Evolutionary conservation across 495 filamentous ascomycete genomes (phyloP).

Genomic region (Neurospora tetrasperma): DNA sequence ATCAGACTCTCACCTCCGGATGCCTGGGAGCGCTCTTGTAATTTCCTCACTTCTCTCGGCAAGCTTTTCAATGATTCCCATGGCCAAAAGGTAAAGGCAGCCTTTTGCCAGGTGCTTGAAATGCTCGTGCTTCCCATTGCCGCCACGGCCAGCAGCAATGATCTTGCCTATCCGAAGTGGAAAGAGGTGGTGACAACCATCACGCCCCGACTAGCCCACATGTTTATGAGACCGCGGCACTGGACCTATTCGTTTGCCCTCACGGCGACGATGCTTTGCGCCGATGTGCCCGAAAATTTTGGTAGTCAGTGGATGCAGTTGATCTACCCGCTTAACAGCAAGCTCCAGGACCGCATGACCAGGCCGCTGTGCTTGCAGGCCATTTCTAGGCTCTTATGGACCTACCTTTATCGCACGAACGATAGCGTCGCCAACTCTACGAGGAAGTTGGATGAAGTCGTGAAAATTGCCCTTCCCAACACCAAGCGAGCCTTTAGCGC

Average conservation of each 20-base stretch:
- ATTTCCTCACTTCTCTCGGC: conserved; percentile 71
- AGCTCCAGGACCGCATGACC: conserved; percentile 71
- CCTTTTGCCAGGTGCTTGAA: conserved; percentile 85
- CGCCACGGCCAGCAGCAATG: conserved; percentile 56
- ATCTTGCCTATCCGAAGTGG: conserved; percentile 74
- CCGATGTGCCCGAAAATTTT: conserved; percentile 75
- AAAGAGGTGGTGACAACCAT: conserved; percentile 69
- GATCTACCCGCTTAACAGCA: conserved; percentile 60
- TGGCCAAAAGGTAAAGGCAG: conserved; percentile 79
- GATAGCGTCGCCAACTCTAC: conserved; percentile 57
- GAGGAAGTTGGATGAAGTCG: conserved; percentile 78
- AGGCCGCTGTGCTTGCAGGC: conserved; percentile 77
- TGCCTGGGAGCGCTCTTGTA: conserved; percentile 76
- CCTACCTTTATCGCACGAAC: conserved; percentile 75
- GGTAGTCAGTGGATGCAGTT: conserved; percentile 75
- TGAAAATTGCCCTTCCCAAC: conserved; percentile 67
- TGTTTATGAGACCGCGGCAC: conserved; percentile 83
- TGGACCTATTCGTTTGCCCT: conserved; percentile 83
- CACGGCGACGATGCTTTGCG: conserved; percentile 74
- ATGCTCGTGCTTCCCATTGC: conserved; percentile 83
- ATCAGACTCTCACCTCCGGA: conserved; percentile 61
- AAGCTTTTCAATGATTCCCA: conserved; percentile 75
- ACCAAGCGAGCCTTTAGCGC: conserved; percentile 68
- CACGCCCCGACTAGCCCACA: conserved; percentile 61
- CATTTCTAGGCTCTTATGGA: conserved; percentile 89